Percentiles rank a stretch among this genome's conserved stretches.
phyloP scores from a whole-genome alignment of 768 basidiomycete species.

The Lepiota venenata region DNA sequence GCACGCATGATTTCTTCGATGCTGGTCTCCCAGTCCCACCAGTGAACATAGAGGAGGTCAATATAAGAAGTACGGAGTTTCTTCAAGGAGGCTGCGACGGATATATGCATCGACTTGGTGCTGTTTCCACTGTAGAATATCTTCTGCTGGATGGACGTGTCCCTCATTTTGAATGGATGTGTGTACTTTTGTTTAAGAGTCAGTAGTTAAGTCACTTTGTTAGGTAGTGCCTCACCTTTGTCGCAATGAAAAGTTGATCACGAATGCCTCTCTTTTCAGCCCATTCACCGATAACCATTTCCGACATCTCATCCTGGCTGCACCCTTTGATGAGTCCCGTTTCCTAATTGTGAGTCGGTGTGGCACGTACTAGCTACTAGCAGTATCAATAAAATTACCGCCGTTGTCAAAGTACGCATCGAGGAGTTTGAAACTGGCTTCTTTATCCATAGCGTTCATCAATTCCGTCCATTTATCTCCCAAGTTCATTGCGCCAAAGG shows the following conservation, averaged over 20 bases:
- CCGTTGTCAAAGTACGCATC: too few species aligned
- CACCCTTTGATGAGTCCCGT: not conserved
- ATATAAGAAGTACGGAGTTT: slow-evolving; percentile 39
- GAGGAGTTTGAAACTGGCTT: too few species aligned
- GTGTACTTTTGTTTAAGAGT: slow-evolving; percentile 21
- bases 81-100: slow-evolving; percentile 35
- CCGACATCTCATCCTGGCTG: slow-evolving; percentile 50
- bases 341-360: not conserved
- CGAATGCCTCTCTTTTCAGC: too few species aligned
- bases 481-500: too few species aligned
- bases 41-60: too few species aligned
- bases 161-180: slow-evolving; percentile 22
- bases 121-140: slow-evolving; percentile 36
- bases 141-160: slow-evolving; percentile 26
- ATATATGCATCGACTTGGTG: slow-evolving; percentile 35
- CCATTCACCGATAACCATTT: slow-evolving; percentile 50
- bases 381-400: slow-evolving; percentile 46
- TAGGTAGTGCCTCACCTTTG: slow-evolving; percentile 27
- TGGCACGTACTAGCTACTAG: slow-evolving; percentile 34
- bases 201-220: not conserved
- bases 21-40: slow-evolving; percentile 11
- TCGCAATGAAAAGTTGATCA: slow-evolving; percentile 45
- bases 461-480: too few species aligned
- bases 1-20: slow-evolving; percentile 11
- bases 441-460: too few species aligned